Base-by-base conservation (phyloP, 2,329 filamentous ascomycete genomes). In the Claviceps sp. region DNA sequence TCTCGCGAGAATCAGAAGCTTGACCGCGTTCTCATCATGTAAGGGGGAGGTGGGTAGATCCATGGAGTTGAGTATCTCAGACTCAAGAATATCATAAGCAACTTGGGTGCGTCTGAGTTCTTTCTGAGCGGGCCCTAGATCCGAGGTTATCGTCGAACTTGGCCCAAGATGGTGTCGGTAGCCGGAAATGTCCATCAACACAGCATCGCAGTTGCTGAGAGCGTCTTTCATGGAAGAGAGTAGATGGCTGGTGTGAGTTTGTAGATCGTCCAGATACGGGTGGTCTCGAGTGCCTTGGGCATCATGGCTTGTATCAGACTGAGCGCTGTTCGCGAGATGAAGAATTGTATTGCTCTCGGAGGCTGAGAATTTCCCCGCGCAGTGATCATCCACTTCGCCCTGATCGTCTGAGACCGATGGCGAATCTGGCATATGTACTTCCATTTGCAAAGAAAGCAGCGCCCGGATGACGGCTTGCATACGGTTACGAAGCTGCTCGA, bases 391-490 rank as follows among this genome's bases (percentile, higher is more conserved):
- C 2, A 60, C 55, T 4, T 58, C 55, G 37, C 56, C 48, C 1
- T 56, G 51, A 1, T 52, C 47, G 8, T 54, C 54, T 1, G 51
- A 47, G 2, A 62, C 55, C 48, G 59, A 56, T 6, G 60, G 14
- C 5, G 17, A 55, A 7, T 71, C 64, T 52, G 78, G 75, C 1
- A 79, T 62, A 5, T 64, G 65, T 0, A 70, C 73, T 47, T 77
- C 71, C 2, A 71, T 71, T 50, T 73, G 72, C 54, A 81, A 65
- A 22, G 76, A 73, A 22, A 81, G 62, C 5, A 81, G 63, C 3
- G 75, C 68, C 52, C 78, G 69, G 34, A 81, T 71, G 6, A 79
- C 74, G 17, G 66, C 73, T 56, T 81, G 78, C 50, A 80, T 70
- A 3, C 73, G 64, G 57, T 81, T 81, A 50, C 78, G 72, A 34